Conservation (phyloP, 2,329 filamentous ascomycete genomes). For the Tetracladium maxilliforme region DNA sequence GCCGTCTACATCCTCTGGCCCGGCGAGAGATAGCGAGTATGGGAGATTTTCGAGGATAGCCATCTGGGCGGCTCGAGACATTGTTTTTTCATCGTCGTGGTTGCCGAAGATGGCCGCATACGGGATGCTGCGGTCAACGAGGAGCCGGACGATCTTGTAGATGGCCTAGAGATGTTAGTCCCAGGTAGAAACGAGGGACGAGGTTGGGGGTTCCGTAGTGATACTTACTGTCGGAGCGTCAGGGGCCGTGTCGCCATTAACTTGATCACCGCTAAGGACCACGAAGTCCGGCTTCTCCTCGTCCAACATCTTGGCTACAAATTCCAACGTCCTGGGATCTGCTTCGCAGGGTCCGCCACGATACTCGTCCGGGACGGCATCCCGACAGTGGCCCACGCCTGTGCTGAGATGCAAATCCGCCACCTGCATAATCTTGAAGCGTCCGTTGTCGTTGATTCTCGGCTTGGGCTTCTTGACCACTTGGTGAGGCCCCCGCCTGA, state of each 20-base stretch:
- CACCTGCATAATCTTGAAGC: conserved; percentile 94
- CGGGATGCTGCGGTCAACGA: conserved; percentile 78
- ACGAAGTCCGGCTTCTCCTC: conserved; percentile 91
- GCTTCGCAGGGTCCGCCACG: conserved; percentile 75
- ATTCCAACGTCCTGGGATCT: conserved; percentile 81
- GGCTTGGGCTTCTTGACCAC: conserved; percentile 56
- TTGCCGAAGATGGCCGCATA: conserved; percentile 95
- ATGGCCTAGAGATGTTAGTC: conserved; percentile 44
- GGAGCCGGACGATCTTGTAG: conserved; percentile 78
- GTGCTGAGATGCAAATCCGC: conserved; percentile 93
- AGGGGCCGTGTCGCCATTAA: conserved; percentile 84
- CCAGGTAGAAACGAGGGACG: conserved; percentile 2
- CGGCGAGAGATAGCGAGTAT: conserved; percentile 75
- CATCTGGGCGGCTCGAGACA: conserved; percentile 71
- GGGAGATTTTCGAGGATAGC: conserved; percentile 72
- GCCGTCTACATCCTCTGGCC: conserved; percentile 72
- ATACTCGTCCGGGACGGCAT: conserved; percentile 62
- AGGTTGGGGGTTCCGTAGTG: conserved; percentile 1
- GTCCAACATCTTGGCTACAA: conserved; percentile 69
- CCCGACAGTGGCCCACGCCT: conserved; percentile 70
- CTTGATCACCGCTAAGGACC: conserved; percentile 82
- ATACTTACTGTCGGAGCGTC: conserved; percentile 67
- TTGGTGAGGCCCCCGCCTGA: conserved; percentile 56
- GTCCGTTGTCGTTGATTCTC: conserved; percentile 73
- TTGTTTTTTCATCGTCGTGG: conserved; percentile 76